Percentiles rank a stretch among this genome's conserved stretches.
These are phyloP conservation scores for Daldinia sp. DNA, from an alignment of 2,329 filamentous ascomycete species.

Conservation along the genomic window DNA sequence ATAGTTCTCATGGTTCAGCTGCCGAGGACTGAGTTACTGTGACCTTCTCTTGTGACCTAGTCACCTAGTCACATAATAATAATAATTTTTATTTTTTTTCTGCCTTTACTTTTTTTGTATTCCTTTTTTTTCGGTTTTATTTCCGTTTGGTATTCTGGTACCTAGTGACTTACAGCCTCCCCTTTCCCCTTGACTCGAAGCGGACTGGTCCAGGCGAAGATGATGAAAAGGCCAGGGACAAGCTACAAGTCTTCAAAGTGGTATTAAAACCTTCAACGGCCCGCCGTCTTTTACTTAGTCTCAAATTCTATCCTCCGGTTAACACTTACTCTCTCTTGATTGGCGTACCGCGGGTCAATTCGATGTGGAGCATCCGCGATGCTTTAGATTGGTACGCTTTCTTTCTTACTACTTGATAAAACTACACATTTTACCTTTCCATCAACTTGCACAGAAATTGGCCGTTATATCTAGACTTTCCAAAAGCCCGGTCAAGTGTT, in stretches of 20 bases:
- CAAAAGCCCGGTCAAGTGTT: conserved; percentile 39
- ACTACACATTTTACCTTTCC: conserved; percentile 26
- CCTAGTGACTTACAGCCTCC: conserved; percentile 33
- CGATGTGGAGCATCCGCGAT: conserved; percentile 41
- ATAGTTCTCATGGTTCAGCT: conserved; percentile 44
- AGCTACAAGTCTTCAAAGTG: conserved; percentile 31
- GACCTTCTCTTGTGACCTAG: conserved; percentile 43
- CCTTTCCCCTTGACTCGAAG: conserved; percentile 39
- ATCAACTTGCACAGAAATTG: conserved; percentile 20
- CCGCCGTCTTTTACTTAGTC: conserved; percentile 42
- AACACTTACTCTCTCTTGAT: conserved; percentile 37
- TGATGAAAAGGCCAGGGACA: conserved; percentile 34
- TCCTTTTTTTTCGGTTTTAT: conserved; percentile 14
- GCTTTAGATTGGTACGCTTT: conserved; percentile 40
- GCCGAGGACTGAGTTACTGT: conserved; percentile 40
- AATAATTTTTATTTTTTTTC: conserved; percentile 17
- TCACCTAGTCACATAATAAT: conserved; percentile 41
- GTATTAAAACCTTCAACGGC: conserved; percentile 49
- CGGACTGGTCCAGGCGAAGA: conserved; percentile 42
- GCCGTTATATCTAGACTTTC: conserved; percentile 22
- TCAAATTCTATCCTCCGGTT: conserved; percentile 38
- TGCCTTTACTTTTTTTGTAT: conserved; percentile 24
- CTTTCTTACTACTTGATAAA: conserved; percentile 36
- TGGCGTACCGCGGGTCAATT: conserved; percentile 40
- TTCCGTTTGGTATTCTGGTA: conserved; percentile 6